Base-by-base conservation (phyloP, 257 asterid species). In the Anisodus tanguticus region DNA sequence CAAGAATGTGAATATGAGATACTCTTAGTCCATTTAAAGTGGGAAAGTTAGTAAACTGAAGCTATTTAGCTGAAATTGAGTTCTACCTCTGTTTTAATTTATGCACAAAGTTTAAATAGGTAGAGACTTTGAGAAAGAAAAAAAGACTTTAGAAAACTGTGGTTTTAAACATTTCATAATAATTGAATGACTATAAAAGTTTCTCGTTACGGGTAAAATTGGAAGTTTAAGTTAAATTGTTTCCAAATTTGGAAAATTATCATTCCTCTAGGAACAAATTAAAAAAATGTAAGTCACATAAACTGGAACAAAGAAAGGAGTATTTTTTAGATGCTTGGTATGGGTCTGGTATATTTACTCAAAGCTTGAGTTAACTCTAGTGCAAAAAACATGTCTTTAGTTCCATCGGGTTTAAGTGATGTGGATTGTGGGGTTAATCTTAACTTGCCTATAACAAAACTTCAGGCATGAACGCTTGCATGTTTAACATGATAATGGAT, bases 1-100 rank as follows among this genome's bases (percentile, higher is more conserved):
- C 57, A 43, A 71, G 57, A 70, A 71, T 71, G 79, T 43, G 5
- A 70, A 71, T 17, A 17, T 71, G n/a, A 71, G 58, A 71, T 71
- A 47, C n/a, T 43, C 1, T 71, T 17, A 5, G 39, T 45, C 45
- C 59, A 72, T 45, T 70, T 70, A 70, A 70, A 37, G 9, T 43
- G 35, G 1, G 9, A 43, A 70, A 70, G 35, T 70, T 41, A 17
- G 16, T 43, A 70, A 16, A 17, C 26, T 70, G 8, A 19, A 45
- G 39, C 17, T 19, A 72, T 39, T 67, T 37, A 67, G 69, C 69
- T 62, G 39, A 19, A 62, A 19, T 22, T 22, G 76, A 66, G n/a
- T 66, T 0, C 74, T 66, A 1, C n/a, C 0, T 7, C 0, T 0
- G 55, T 70, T 17, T 4, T 4, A 70, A 2, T 70, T 70, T 43